Conservation (phyloP, 805 yeast species). For the Cyberlindnera euphorbiae region DNA sequence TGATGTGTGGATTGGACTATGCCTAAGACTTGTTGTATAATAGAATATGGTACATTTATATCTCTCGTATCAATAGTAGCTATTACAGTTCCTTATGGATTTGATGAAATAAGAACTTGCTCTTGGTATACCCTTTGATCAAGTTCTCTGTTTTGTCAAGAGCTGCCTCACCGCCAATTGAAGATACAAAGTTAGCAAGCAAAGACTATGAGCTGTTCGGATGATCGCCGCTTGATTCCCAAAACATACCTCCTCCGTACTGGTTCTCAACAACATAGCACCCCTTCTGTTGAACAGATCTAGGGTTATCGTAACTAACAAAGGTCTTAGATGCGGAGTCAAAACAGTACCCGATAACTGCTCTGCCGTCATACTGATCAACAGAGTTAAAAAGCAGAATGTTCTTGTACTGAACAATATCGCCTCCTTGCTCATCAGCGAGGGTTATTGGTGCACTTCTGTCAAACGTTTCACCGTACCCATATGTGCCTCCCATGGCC, state of each 20-base stretch:
- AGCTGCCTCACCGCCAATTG: constrained; percentile 11
- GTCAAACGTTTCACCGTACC: constrained; percentile 38
- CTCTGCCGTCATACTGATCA: constrained; percentile 48
- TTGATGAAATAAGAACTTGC: constrained; percentile 19
- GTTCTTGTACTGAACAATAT: constrained; percentile 50
- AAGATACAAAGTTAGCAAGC: constrained; percentile 44
- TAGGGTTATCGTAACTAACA: constrained; percentile 62
- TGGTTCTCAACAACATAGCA: constrained; percentile 41
- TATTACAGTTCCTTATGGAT: too few relatives aligned
- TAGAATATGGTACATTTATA: too few relatives aligned
- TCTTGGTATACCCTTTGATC: constrained; percentile 8
- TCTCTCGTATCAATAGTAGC: too few relatives aligned
- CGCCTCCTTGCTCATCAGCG: constrained; percentile 19
- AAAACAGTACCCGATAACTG: constrained; percentile 53
- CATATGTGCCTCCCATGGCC: constrained; percentile 39
- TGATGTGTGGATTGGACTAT: too few relatives aligned
- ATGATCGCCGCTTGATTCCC: constrained; percentile 87
- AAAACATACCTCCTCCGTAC: constrained; percentile 88
- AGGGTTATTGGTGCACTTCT: constrained; percentile 38
- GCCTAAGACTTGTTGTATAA: too few relatives aligned
- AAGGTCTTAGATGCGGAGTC: constrained; percentile 34
- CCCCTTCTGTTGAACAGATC: constrained; percentile 53
- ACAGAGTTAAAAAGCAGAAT: constrained; percentile 41
- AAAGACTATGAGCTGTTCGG: constrained; percentile 29
- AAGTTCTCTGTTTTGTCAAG: constrained; percentile 12